Conservation (phyloP, 169 alveolate species). For the Toxoplasma gondii region DNA sequence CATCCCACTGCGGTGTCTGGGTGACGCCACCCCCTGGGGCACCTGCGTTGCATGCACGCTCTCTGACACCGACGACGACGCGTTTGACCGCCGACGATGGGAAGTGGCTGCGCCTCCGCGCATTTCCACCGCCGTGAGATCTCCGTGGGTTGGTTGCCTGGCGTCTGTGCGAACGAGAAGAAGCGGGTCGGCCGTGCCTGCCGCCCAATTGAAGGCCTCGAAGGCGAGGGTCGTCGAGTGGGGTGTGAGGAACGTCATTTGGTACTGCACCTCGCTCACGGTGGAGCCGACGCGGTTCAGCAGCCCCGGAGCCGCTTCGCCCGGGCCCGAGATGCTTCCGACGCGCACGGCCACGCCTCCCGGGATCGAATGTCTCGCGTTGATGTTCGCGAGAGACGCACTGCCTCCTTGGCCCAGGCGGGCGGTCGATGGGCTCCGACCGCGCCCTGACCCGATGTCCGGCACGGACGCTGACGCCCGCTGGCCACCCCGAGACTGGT, state of each 20-base stretch:
- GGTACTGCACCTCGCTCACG: constrained; percentile 40
- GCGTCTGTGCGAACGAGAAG: constrained; percentile 37
- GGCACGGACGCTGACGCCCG: background rate
- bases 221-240: constrained; percentile 56
- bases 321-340: background rate
- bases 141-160: background rate
- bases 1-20: too few relatives aligned
- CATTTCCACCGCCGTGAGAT: background rate
- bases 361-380: background rate
- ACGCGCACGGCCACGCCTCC: background rate
- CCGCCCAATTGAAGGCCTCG: constrained; percentile 57
- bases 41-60: background rate
- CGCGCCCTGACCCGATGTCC: background rate
- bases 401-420: background rate
- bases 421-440: background rate
- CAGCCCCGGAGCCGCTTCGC: background rate
- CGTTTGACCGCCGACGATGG: background rate
- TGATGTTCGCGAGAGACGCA: background rate
- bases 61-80: background rate
- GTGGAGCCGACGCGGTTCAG: background rate
- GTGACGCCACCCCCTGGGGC: background rate
- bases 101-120: background rate
- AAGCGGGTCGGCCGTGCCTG: constrained; percentile 47
- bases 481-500: background rate
- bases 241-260: constrained; percentile 49